phyloP scores from a whole-genome alignment of 2,329 filamentous ascomycete genomes.

The Ambrosiella cleistominuta region DNA sequence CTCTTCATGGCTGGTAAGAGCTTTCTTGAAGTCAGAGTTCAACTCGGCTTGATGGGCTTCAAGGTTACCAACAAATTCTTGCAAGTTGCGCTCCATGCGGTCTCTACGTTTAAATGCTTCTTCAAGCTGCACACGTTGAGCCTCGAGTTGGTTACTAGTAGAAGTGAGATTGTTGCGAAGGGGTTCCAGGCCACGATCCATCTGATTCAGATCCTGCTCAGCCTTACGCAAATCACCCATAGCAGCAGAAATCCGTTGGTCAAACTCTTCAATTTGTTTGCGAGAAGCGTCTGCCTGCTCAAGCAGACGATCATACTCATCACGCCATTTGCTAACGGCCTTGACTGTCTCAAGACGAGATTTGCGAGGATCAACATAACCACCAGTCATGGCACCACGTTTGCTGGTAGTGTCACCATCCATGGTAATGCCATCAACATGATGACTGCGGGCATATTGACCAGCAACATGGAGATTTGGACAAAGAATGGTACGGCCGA shows the following conservation, averaged over 20 bases:
- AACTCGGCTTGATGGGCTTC: slow-evolving; percentile 65
- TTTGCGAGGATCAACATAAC: slow-evolving; percentile 71
- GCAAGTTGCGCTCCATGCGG: slow-evolving; percentile 56
- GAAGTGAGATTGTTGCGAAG: slow-evolving; percentile 58
- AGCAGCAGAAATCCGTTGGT: slow-evolving; percentile 79
- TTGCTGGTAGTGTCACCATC: slow-evolving; percentile 93
- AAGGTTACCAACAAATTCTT: slow-evolving; percentile 58
- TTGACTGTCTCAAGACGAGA: slow-evolving; percentile 78
- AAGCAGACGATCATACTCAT: slow-evolving; percentile 52
- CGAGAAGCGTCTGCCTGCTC: slow-evolving; percentile 48
- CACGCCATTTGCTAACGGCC: slow-evolving; percentile 54
- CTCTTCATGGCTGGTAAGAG: slow-evolving; percentile 68
- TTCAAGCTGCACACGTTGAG: slow-evolving; percentile 56
- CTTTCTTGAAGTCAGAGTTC: slow-evolving; percentile 79
- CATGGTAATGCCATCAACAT: slow-evolving; percentile 80
- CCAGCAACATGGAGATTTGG: slow-evolving; percentile 73
- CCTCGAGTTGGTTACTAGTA: slow-evolving; percentile 58
- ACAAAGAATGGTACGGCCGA: slow-evolving; percentile 88
- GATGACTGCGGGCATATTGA: slow-evolving; percentile 83
- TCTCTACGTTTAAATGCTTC: slow-evolving; percentile 46
- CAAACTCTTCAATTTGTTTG: slow-evolving; percentile 55
- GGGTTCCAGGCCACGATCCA: slow-evolving; percentile 68
- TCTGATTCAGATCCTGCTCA: slow-evolving; percentile 58
- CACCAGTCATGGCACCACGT: slow-evolving; percentile 86
- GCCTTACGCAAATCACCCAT: slow-evolving; percentile 69